Evolutionary conservation across 2,329 filamentous ascomycete species (phyloP).

Genomic region (Ascochyta rabiei): DNA sequence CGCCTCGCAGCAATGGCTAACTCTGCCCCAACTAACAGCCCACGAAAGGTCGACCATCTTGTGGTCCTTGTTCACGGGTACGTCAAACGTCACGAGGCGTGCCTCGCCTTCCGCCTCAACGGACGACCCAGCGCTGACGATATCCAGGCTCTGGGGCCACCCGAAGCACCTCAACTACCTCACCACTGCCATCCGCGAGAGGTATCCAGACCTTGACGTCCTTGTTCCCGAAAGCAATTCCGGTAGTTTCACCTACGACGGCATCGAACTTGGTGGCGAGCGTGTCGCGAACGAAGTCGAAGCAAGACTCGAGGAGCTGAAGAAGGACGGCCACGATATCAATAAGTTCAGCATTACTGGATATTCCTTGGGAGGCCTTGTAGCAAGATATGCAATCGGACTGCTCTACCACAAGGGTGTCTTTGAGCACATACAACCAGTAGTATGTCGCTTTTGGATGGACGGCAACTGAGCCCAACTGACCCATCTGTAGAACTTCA

Average conservation of each 20-base stretch:
- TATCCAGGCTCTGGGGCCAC: conserved; percentile 75
- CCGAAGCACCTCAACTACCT: conserved; percentile 74
- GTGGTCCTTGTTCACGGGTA: conserved; percentile 80
- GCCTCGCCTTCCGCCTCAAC: conserved; percentile 1
- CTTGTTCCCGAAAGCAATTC: conserved; percentile 75
- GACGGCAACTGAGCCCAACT: conserved; percentile 2
- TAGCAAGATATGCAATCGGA: conserved; percentile 85
- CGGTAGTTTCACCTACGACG: conserved; percentile 72
- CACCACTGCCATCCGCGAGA: conserved; percentile 67
- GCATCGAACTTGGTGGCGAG: conserved; percentile 72
- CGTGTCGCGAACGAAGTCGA: conserved; percentile 69
- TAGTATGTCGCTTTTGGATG: conserved; percentile 62
- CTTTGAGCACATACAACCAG: conserved; percentile 78
- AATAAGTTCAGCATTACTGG: conserved; percentile 85
- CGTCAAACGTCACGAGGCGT: conserved; percentile 34
- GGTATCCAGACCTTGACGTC: conserved; percentile 69
- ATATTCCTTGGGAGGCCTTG: conserved; percentile 86
- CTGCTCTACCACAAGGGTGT: conserved; percentile 80
- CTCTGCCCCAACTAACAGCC: conserved; percentile 10
- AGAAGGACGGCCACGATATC: conserved; percentile 70
- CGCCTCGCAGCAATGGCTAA: conserved; percentile 22
- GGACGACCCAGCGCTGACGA: conserved; percentile 20
- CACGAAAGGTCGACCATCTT: conserved; percentile 64
- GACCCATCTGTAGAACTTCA: conserved; percentile 72
- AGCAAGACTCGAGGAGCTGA: conserved; percentile 59